Evolutionary conservation across 2,329 filamentous ascomycete species (phyloP), one percentile per base, ranked within the genome.

Genomic region (Dothistroma pini): DNA sequence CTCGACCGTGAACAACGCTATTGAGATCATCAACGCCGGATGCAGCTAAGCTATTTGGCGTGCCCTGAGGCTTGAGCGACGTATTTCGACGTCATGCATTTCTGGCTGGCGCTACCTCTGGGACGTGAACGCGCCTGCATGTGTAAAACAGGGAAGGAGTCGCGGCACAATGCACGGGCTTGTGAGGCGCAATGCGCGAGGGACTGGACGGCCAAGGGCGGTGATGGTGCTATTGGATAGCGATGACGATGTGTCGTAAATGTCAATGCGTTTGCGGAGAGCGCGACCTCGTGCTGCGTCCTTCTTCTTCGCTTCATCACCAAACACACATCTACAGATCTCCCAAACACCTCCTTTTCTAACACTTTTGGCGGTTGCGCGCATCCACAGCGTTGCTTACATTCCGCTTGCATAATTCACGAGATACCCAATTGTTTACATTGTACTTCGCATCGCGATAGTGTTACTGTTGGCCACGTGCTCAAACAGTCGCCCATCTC

Each of bases 381-480:
- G 53, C 58, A 60, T 56, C n/a, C 38, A 47, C 52, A 51, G 52
- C 53, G 58, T 56, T 60, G 59, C 51, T 53, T 53, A 21, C n/a
- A 53, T 53, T 35, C 51, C 25, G 25, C 48, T 51, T 35, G 51
- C 57, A 63, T 63, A 63, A 61, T 61, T 56, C 58, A 53, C 38
- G 58, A 63, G 61, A 63, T 63, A 63, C 61, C 61, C 51, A 32
- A 53, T 53, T 53, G 51, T 53, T 53, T 53, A n/a, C 51, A 53
- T 53, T 53, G 51, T 53, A 35, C 47, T 57, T 25, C 35, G 34
- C 57, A 58, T 41, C 53, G 55, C 47, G 19, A 48, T 12, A 58
- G 41, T 41, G 50, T 53, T 29, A 54, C 44, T 32, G 55, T 47
- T 38, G 47, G 35, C 51, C 61, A 56, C 58, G 58, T 58, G 52